Evolutionary conservation across 768 basidiomycete genomes (phyloP).

Genomic region (Leccinum barrowsii): DNA sequence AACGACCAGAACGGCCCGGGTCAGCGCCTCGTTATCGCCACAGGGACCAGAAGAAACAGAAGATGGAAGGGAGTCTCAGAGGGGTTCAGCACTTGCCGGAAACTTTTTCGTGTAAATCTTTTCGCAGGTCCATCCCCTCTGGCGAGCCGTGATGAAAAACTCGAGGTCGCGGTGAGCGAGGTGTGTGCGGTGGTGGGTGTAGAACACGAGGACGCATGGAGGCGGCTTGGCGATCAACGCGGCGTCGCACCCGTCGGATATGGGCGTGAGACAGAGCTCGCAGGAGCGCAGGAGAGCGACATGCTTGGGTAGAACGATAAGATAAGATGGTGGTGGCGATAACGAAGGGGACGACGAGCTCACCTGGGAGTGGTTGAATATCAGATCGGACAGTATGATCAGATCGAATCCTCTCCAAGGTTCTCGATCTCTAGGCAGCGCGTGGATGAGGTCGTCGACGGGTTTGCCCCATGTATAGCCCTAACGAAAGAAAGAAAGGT

Average conservation of each 20-base stretch:
- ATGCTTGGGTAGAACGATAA: slow-evolving; percentile 49
- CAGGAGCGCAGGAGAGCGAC: slow-evolving; percentile 77
- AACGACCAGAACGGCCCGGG: background rate
- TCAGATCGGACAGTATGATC: slow-evolving; percentile 86
- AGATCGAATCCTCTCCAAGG: slow-evolving; percentile 56
- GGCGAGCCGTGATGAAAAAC: slow-evolving; percentile 68
- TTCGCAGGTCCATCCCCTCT: slow-evolving; percentile 69
- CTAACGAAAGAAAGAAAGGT: slow-evolving; percentile 27
- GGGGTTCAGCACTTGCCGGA: slow-evolving; percentile 49
- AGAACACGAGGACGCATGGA: slow-evolving; percentile 73
- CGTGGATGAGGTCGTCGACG: slow-evolving; percentile 33
- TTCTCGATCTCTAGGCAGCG: slow-evolving; percentile 18
- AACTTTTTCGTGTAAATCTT: slow-evolving; percentile 62
- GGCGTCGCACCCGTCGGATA: slow-evolving; percentile 16
- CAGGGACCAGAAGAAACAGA: background rate
- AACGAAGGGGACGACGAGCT: slow-evolving; percentile 4
- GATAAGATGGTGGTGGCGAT: background rate
- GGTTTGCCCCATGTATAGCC: slow-evolving; percentile 84
- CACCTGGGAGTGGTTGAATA: slow-evolving; percentile 94
- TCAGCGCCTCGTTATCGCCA: background rate
- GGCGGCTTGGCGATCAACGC: slow-evolving; percentile 9
- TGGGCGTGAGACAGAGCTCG: slow-evolving; percentile 37
- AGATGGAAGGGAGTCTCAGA: background rate
- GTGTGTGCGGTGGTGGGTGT: slow-evolving; percentile 84
- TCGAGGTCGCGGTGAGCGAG: slow-evolving; percentile 78